Evolutionary conservation across 768 basidiomycete species (phyloP).

Genomic region (Naganishia vishniacii): DNA sequence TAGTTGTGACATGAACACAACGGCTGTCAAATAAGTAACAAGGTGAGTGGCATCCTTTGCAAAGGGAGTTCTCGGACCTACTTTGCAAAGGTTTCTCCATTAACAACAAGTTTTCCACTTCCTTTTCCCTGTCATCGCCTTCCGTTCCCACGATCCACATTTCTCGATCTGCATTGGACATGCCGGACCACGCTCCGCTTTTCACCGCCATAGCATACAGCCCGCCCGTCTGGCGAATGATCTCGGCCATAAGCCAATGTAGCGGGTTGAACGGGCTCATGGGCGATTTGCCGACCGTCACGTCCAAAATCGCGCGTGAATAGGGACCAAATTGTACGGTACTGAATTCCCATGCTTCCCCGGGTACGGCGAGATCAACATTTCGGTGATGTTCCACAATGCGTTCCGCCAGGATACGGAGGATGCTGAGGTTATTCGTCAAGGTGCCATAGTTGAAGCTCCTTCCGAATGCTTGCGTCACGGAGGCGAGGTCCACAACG

Average conservation of each 20-base stretch:
- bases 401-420: not conserved
- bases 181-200: not conserved
- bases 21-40: slow-evolving; percentile 53
- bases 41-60: too few species aligned
- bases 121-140: slow-evolving; percentile 46
- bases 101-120: slow-evolving; percentile 65
- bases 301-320: not conserved
- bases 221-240: slow-evolving; percentile 2
- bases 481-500: slow-evolving; percentile 81
- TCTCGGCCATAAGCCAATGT: slow-evolving; percentile 25
- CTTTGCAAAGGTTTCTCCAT: slow-evolving; percentile 87
- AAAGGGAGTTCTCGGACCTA: slow-evolving; percentile 47
- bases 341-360: not conserved
- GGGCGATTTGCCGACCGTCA: slow-evolving; percentile 8
- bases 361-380: not conserved
- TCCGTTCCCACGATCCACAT: slow-evolving; percentile 61
- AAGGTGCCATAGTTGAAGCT: slow-evolving; percentile 65
- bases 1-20: slow-evolving; percentile 89
- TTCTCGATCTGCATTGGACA: not conserved
- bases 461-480: slow-evolving; percentile 86
- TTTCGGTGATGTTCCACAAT: slow-evolving; percentile 7
- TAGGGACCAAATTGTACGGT: not conserved
- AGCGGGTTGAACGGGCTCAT: slow-evolving; percentile 24
- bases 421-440: not conserved
- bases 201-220: not conserved